phyloP scores from a whole-genome alignment of 176 grass and related monocot genomes.

The Dendrocalamus sinicus region DNA sequence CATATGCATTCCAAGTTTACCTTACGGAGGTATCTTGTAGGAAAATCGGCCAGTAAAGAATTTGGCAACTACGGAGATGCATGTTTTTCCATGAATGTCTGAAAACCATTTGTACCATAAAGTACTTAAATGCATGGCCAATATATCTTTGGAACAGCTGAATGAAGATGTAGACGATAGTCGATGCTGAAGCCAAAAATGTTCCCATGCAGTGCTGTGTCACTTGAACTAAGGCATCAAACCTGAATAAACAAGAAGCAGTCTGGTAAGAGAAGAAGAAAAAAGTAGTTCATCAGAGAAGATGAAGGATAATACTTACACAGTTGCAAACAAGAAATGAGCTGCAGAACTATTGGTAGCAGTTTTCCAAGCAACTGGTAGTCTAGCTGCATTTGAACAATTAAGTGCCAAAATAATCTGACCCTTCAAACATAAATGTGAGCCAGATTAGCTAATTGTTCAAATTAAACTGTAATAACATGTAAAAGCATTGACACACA shows the following conservation, averaged over 20 bases:
- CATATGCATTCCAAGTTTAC: slow-evolving; percentile 47
- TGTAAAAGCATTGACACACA: slow-evolving; percentile 25
- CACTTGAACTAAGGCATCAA: slow-evolving; percentile 48
- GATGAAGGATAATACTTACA: slow-evolving; percentile 54
- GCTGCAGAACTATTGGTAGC: slow-evolving; percentile 32
- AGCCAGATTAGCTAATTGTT: slow-evolving; percentile 35
- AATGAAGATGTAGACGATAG: slow-evolving; percentile 73
- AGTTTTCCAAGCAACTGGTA: slow-evolving; percentile 47
- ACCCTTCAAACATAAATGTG: slow-evolving; percentile 54
- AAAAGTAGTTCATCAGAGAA: slow-evolving; percentile 38
- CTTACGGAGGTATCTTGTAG: slow-evolving; percentile 66
- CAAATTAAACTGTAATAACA: slow-evolving; percentile 30
- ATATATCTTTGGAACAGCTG: slow-evolving; percentile 62
- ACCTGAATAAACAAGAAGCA: slow-evolving; percentile 50
- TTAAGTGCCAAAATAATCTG: slow-evolving; percentile 82
- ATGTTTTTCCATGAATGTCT: slow-evolving; percentile 72
- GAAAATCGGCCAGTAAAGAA: slow-evolving; percentile 95
- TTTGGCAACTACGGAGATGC: slow-evolving; percentile 73
- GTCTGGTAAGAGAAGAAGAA: slow-evolving; percentile 45
- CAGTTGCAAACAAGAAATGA: slow-evolving; percentile 51
- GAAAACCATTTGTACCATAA: slow-evolving; percentile 71
- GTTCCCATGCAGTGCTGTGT: slow-evolving; percentile 56
- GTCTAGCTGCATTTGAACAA: slow-evolving; percentile 70
- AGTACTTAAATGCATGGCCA: slow-evolving; percentile 40
- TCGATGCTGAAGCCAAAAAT: slow-evolving; percentile 69